A percentile compares a stretch with the other conserved stretches of the same genome.
Conservation (phyloP, 176 grass and related monocot species). For the Thinopyrum elongatum region DNA sequence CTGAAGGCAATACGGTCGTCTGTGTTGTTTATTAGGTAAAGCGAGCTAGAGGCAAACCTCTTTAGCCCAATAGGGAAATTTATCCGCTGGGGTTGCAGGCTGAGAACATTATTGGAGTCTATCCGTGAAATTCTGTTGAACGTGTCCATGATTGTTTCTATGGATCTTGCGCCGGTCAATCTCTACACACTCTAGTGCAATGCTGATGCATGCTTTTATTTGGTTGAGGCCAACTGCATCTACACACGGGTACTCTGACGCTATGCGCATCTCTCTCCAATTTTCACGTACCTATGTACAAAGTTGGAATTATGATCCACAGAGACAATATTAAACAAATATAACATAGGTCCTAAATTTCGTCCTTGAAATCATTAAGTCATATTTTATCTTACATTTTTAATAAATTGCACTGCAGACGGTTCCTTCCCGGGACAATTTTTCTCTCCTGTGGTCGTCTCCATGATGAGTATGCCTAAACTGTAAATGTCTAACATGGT, state of each 20-base stretch:
- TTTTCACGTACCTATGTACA: background rate
- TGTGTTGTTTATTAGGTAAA: background rate
- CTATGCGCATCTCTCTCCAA: background rate
- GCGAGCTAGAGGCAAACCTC: background rate
- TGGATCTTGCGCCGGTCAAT: background rate
- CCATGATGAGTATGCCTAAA: slow-evolving; percentile 8
- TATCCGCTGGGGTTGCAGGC: background rate
- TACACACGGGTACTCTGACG: background rate
- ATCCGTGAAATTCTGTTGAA: background rate
- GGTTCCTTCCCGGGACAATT: background rate
- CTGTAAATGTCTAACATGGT: slow-evolving; percentile 9
- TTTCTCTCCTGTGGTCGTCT: background rate
- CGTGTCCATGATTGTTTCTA: background rate
- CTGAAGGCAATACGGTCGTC: background rate
- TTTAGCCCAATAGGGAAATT: background rate
- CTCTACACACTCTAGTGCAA: background rate
- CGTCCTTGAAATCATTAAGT: background rate
- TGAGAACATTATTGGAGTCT: background rate
- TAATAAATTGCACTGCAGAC: background rate
- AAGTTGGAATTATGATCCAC: background rate
- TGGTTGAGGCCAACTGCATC: background rate
- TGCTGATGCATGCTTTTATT: background rate
- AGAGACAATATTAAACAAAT: background rate
- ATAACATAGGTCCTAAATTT: background rate
- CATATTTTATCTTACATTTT: background rate